Evolutionary conservation across 2,329 filamentous ascomycete genomes (phyloP).

Genomic region (Aspergillus jensenii): DNA sequence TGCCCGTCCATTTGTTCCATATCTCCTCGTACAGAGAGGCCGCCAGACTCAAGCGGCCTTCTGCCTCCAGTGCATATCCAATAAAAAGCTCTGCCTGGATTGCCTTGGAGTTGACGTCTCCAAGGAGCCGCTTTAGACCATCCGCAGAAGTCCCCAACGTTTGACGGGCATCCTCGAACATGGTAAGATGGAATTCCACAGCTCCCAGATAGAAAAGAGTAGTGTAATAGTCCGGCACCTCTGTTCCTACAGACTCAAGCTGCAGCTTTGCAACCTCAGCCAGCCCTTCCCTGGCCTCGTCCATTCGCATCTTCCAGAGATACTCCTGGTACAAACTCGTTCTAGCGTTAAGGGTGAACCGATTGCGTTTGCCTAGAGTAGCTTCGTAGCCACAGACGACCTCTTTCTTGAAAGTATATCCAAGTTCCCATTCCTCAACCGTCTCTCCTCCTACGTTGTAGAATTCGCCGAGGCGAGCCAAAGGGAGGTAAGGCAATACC

Average conservation of each 20-base stretch:
- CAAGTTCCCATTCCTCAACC: neutral
- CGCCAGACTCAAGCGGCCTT: neutral
- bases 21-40: neutral
- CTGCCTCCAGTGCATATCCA: neutral
- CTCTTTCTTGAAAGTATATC: neutral
- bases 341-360: neutral
- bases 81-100: neutral
- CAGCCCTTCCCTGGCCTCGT: neutral
- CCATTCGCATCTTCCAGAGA: neutral
- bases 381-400: neutral
- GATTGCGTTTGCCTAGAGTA: neutral
- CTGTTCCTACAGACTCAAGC: neutral
- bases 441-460: neutral
- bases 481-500: neutral
- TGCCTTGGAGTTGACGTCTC: neutral
- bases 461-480: neutral
- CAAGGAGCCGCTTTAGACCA: neutral
- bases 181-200: neutral
- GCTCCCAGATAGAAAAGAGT: neutral
- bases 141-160: neutral
- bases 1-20: neutral
- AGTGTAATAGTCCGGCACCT: neutral
- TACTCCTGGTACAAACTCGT: neutral
- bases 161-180: neutral
- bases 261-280: neutral